These are phyloP conservation scores for Saccharomycopsis amapae DNA, from an alignment of 805 yeast species.

Conservation along the genomic window DNA sequence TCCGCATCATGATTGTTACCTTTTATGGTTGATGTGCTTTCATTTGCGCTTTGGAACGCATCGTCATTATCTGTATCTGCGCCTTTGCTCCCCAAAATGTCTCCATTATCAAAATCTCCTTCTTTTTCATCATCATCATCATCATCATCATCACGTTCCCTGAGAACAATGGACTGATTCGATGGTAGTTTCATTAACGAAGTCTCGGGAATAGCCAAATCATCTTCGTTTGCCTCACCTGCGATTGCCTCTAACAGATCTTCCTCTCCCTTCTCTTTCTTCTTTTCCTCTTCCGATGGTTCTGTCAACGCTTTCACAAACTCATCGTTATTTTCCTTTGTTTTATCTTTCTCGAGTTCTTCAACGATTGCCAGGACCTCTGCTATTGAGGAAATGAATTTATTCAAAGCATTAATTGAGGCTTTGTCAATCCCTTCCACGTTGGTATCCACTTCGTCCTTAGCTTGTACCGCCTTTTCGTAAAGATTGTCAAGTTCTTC, in stretches of 20 bases:
- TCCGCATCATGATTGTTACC: too few relatives aligned
- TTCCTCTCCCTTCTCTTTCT: constrained; percentile 9
- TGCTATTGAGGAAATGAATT: constrained; percentile 26
- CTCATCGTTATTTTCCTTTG: constrained; percentile 13
- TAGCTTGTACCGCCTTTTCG: constrained; percentile 12
- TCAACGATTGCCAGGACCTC: constrained; percentile 25
- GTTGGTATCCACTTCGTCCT: constrained; percentile 5
- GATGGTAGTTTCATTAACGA: constrained; percentile 13
- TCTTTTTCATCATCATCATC: constrained; percentile 8
- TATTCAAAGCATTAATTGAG: constrained; percentile 24
- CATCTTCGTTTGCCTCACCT: constrained; percentile 19
- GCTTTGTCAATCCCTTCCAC: constrained; percentile 24
- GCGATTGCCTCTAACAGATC: constrained; percentile 12
- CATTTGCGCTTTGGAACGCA: too few relatives aligned
- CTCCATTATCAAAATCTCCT: too few relatives aligned
- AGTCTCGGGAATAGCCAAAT: constrained; percentile 17
- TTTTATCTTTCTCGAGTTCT: constrained; percentile 20
- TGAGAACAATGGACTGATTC: constrained; percentile 2
- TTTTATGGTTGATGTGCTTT: too few relatives aligned
- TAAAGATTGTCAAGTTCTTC: constrained; percentile 20
- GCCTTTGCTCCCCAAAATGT: too few relatives aligned
- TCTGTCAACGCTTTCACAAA: background rate
- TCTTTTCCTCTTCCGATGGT: background rate
- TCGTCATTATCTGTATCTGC: too few relatives aligned
- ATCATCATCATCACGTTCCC: background rate